phyloP scores from a whole-genome alignment of 441 rosid genomes.

The Raphanus hybrid region DNA sequence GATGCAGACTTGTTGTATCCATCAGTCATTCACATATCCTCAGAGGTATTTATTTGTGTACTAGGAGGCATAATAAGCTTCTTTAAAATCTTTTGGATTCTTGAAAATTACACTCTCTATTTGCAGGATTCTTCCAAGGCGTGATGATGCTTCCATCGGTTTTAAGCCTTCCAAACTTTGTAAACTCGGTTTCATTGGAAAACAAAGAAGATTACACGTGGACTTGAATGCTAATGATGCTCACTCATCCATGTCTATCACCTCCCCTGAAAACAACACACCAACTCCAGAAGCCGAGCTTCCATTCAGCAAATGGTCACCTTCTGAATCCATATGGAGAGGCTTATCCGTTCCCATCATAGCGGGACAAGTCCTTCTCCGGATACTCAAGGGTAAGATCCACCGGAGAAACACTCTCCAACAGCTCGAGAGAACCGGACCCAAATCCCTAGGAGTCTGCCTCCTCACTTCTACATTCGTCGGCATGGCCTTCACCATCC shows the following conservation, averaged over 20 bases:
- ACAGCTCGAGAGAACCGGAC: constrained; percentile 81
- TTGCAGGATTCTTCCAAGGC: constrained; percentile 43
- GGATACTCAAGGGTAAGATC: not conserved
- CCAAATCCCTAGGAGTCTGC: constrained; percentile 78
- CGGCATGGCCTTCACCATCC: constrained; percentile 87
- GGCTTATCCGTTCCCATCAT: too few species aligned
- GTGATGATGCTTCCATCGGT: constrained; percentile 28
- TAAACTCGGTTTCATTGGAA: constrained; percentile 35
- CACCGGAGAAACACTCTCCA: constrained; percentile 80
- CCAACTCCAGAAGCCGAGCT: too few species aligned
- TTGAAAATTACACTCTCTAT: not conserved
- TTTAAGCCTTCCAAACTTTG: constrained; percentile 23
- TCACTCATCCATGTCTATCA: too few species aligned
- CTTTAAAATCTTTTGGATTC: constrained; percentile 12
- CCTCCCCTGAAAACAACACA: constrained; percentile 33
- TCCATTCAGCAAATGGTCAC: too few species aligned
- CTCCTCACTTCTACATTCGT: constrained; percentile 79
- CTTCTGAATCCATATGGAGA: too few species aligned
- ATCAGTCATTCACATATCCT: constrained; percentile 37
- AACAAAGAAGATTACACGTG: constrained; percentile 47
- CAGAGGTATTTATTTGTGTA: constrained; percentile 39
- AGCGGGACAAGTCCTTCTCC: too few species aligned
- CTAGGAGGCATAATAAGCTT: constrained; percentile 34
- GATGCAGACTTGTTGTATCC: constrained; percentile 26
- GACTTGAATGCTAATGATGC: constrained; percentile 54